phyloP scores from a whole-genome alignment of 2,329 filamentous ascomycete species.

The Exserohilum turcica region DNA sequence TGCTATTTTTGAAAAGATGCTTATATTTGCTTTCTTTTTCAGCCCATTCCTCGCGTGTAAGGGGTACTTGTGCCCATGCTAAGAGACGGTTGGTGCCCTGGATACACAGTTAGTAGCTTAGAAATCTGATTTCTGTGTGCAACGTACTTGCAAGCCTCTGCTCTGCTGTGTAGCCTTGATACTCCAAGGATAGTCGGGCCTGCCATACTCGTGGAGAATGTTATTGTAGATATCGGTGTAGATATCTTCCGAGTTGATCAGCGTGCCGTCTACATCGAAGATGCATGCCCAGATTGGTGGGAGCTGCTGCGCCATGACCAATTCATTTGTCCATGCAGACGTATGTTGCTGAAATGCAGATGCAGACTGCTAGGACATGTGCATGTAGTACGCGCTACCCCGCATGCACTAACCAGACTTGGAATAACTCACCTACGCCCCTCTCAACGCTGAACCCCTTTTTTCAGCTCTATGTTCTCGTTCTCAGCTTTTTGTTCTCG shows the following conservation, averaged over 20 bases:
- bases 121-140: background rate
- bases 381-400: background rate
- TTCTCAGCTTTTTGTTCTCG: too few relatives aligned
- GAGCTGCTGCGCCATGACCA: slow-evolving; percentile 4
- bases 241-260: slow-evolving; percentile 46
- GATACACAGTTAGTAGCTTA: background rate
- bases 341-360: too few relatives aligned
- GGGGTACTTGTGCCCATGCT: slow-evolving; percentile 26
- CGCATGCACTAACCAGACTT: background rate
- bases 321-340: background rate
- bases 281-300: slow-evolving; percentile 41
- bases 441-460: background rate
- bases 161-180: slow-evolving; percentile 32
- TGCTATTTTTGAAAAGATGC: slow-evolving; percentile 19
- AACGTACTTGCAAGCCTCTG: slow-evolving; percentile 20
- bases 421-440: background rate
- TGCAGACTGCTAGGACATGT: too few relatives aligned
- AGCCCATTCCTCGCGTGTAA: slow-evolving; percentile 23
- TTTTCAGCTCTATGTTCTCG: too few relatives aligned
- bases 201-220: slow-evolving; percentile 26
- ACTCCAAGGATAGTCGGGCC: slow-evolving; percentile 24
- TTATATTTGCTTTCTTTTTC: slow-evolving; percentile 14
- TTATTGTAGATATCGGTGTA: slow-evolving; percentile 26
- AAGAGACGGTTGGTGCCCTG: slow-evolving; percentile 27
- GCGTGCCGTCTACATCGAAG: slow-evolving; percentile 45